A percentile compares a stretch with the other conserved stretches of the same genome.
phyloP scores from a whole-genome alignment of 1,284 basidiomycete genomes.

The Ustilago shanxiensis region DNA sequence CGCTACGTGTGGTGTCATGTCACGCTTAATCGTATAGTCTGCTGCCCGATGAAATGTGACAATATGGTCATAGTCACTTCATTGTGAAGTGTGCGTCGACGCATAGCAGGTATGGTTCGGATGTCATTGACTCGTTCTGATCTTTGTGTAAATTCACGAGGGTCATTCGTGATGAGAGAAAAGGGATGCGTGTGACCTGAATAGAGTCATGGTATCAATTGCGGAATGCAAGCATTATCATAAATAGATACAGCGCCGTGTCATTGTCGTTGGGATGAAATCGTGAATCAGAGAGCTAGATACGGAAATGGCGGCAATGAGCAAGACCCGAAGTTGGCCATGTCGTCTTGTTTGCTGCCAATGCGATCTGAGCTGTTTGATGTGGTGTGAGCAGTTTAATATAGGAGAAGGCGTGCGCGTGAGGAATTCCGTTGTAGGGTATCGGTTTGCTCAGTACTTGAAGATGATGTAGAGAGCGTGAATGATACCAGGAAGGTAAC shows the following conservation, averaged over 20 bases:
- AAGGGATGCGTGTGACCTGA: neutral
- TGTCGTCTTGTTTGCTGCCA: neutral
- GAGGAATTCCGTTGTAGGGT: neutral
- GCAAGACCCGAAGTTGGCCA: neutral
- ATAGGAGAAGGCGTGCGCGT: neutral
- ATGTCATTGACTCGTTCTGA: too few relatives aligned
- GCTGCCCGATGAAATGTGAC: too few relatives aligned
- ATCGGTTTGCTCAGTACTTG: constrained; percentile 51
- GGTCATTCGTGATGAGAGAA: neutral
- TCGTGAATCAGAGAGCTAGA: neutral
- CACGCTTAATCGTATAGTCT: too few relatives aligned
- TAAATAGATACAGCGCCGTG: constrained; percentile 27
- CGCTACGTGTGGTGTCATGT: too few relatives aligned
- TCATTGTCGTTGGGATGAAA: neutral
- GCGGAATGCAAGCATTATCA: constrained; percentile 14
- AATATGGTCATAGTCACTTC: too few relatives aligned
- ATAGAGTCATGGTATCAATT: constrained; percentile 33
- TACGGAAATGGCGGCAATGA: neutral
- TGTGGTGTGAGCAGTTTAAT: neutral
- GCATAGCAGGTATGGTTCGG: too few relatives aligned
- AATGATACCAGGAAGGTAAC: constrained; percentile 63
- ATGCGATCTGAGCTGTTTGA: neutral
- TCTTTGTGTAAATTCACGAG: too few relatives aligned
- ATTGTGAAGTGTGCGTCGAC: too few relatives aligned
- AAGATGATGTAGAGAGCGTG: constrained; percentile 66